Evolutionary conservation across 192 early-diverging fungal species (phyloP).

Genomic region (Cladochytrium replicatum): DNA sequence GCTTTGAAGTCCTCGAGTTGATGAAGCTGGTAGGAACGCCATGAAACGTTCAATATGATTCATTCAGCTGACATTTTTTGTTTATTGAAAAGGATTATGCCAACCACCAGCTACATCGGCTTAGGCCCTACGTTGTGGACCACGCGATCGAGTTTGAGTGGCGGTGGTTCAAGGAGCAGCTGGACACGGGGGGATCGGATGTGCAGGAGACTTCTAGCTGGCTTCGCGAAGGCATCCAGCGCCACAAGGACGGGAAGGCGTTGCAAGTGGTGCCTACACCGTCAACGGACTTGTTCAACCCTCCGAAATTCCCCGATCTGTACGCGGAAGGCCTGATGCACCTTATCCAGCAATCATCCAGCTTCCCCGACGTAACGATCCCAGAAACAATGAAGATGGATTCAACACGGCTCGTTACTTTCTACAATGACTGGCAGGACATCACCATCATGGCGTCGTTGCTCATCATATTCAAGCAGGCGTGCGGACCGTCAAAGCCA

Average conservation of each 20-base stretch:
- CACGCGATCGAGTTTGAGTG: constrained; percentile 59
- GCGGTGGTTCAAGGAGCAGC: constrained; percentile 49
- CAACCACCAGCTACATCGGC: constrained; percentile 54
- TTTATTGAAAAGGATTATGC: constrained; percentile 39
- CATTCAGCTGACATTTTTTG: neutral
- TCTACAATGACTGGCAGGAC: constrained; percentile 47
- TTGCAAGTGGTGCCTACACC: too few species aligned
- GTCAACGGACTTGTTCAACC: too few species aligned
- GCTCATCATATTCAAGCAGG: constrained; percentile 33
- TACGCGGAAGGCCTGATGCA: constrained; percentile 22
- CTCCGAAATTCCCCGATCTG: constrained; percentile 11
- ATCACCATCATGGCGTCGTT: constrained; percentile 35
- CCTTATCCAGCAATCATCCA: constrained; percentile 15
- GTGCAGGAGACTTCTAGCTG: constrained; percentile 17
- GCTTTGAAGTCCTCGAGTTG: constrained; percentile 67
- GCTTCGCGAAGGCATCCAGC: constrained; percentile 6
- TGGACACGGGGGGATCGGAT: constrained; percentile 8
- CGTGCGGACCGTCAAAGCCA: constrained; percentile 17
- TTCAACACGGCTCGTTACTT: constrained; percentile 24
- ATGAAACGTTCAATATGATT: neutral
- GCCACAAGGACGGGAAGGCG: neutral
- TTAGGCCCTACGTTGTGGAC: constrained; percentile 58
- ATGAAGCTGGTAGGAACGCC: constrained; percentile 42
- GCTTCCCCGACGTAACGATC: constrained; percentile 6
- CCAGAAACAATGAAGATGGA: constrained; percentile 44